Evolutionary conservation across 2,329 filamentous ascomycete species (phyloP).

Genomic region (Neonectria faginata): DNA sequence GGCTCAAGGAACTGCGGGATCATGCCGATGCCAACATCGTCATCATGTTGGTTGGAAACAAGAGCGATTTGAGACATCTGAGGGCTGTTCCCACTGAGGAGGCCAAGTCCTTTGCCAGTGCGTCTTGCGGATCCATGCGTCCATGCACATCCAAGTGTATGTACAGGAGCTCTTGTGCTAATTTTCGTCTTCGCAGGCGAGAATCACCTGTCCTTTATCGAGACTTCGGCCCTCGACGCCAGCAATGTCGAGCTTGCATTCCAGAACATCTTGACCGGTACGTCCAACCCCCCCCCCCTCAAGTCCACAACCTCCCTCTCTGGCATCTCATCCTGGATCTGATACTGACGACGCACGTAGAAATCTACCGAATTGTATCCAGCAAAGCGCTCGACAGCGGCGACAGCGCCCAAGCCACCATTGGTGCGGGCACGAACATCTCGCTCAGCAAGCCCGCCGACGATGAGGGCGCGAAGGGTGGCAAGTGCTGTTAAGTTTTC

Average conservation of each 20-base stretch:
- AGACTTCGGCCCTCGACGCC: conserved; percentile 97
- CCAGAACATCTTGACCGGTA: conserved; percentile 99
- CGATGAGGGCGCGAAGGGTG: conserved; percentile 78
- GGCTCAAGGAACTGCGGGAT: conserved; percentile 98
- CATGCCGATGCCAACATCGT: conserved; percentile 99
- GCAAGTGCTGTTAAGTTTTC: conserved; percentile 79
- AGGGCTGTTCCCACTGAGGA: conserved; percentile 97
- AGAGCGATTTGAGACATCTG: conserved; percentile 99
- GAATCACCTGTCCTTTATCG: conserved; percentile 98
- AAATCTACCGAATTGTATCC: conserved; percentile 99
- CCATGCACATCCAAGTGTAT: conserved; percentile 15
- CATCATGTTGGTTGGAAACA: conserved; percentile 99
- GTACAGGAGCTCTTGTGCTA: conserved; percentile 26
- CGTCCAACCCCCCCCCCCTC: conserved; percentile 48
- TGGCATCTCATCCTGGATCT: conserved; percentile 12
- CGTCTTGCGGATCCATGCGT: conserved; percentile 45
- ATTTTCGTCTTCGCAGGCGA: conserved; percentile 71
- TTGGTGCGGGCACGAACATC: conserved; percentile 84
- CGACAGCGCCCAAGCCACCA: conserved; percentile 82
- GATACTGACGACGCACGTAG: conserved; percentile 59
- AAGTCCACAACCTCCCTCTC: conserved; percentile 2
- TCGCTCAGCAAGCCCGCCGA: conserved; percentile 89
- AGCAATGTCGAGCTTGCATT: conserved; percentile 99
- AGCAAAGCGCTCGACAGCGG: conserved; percentile 96
- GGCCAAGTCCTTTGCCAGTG: conserved; percentile 97